Conservation (phyloP, 169 alveolate genomes). For the Besnoitia besnoiti region DNA sequence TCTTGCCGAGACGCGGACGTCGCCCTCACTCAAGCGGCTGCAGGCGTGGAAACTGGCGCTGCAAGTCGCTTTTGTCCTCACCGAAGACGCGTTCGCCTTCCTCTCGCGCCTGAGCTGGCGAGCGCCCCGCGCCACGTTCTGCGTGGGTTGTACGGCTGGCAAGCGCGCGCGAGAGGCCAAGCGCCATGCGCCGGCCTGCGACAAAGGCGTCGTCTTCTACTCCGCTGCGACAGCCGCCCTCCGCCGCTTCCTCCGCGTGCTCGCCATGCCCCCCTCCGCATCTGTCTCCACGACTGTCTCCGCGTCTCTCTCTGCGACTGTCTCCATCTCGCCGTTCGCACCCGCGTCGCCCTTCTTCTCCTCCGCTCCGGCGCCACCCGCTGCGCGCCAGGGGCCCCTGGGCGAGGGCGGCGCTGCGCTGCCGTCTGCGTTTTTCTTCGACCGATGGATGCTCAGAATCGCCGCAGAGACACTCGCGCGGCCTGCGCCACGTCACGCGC, state of each 20-base stretch:
- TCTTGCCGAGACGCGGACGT: neutral
- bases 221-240: neutral
- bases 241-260: neutral
- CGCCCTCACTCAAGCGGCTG: neutral
- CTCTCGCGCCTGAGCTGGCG: neutral
- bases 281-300: neutral
- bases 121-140: no score
- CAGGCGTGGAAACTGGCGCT: neutral
- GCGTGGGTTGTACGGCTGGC: no score
- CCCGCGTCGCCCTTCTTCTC: no score
- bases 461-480: neutral
- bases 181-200: neutral
- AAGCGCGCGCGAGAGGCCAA: neutral
- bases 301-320: neutral
- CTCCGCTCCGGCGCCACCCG: neutral
- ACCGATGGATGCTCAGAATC: conserved; percentile 17
- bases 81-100: conserved; percentile 26
- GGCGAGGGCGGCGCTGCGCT: neutral
- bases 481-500: neutral
- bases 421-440: conserved; percentile 10
- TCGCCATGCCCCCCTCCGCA: neutral
- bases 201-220: neutral
- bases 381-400: neutral
- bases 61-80: neutral
- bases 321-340: neutral